phyloP scores from a whole-genome alignment of 2,329 filamentous ascomycete genomes.

The Exserohilum rostratum region DNA sequence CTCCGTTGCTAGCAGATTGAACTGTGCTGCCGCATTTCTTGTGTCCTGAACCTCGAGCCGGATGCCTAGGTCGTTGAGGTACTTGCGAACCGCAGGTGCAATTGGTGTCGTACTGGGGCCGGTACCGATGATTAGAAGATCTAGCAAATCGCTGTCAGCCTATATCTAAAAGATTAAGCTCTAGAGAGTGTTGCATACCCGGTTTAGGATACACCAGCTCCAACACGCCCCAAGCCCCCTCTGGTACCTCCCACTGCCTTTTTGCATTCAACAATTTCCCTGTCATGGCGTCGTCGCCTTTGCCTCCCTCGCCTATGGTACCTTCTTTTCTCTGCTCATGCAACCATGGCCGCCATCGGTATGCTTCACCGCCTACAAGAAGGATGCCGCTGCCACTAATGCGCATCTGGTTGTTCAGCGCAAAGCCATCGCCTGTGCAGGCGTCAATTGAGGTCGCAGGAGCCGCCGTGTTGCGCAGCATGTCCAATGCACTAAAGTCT shows the following conservation, averaged over 20 bases:
- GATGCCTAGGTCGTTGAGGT: constrained; percentile 79
- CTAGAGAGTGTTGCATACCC: constrained; percentile 60
- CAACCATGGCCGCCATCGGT: constrained; percentile 85
- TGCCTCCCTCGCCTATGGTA: constrained; percentile 20
- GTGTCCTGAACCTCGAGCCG: constrained; percentile 90
- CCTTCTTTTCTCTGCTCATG: constrained; percentile 45
- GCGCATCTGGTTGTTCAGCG: constrained; percentile 78
- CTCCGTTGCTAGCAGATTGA: constrained; percentile 94
- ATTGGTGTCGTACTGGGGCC: constrained; percentile 78
- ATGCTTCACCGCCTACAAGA: constrained; percentile 85
- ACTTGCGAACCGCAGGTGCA: constrained; percentile 72
- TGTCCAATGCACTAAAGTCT: constrained; percentile 77
- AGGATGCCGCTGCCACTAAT: constrained; percentile 74
- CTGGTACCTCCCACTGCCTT: constrained; percentile 79
- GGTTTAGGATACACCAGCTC: constrained; percentile 85
- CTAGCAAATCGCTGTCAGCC: constrained; percentile 53
- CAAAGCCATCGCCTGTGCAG: constrained; percentile 82
- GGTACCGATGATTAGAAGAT: constrained; percentile 87
- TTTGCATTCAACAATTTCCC: constrained; percentile 70
- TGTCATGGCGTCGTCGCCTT: constrained; percentile 45
- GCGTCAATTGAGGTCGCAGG: constrained; percentile 85
- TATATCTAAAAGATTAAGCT: background rate
- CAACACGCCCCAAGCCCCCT: constrained; percentile 75
- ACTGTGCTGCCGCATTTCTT: constrained; percentile 90
- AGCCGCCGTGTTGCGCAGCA: constrained; percentile 74